Base-by-base conservation (phyloP, 805 yeast species). In the Nakazawaea wickerhamii region DNA sequence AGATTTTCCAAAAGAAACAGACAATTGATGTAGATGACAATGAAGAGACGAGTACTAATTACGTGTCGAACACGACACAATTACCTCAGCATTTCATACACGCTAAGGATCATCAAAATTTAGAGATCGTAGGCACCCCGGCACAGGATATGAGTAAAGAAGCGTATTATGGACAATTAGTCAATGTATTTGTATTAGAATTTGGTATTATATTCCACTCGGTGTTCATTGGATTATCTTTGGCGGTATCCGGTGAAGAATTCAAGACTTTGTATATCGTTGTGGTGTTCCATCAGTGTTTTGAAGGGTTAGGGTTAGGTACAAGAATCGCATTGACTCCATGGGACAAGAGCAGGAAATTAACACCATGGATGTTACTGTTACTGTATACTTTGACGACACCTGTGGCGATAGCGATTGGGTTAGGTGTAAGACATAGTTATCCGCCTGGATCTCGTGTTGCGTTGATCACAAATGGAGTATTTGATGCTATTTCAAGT, bases 241-340 rank as follows among this genome's bases (percentile, higher is more conserved):
- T 83, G 47, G 85, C 85, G 6, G 74, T 78, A 17, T 58, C 80
- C 9, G 84, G 81, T 35, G 79, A 75, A 9, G 84, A 81, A 54
- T 83, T 81, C 57, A 67, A 63, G 34, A 71, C 84, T 4, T 65
- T 84, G 36, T 83, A 79, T 54, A 66, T 79, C 38, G 91, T 83
- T 7, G 49, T 77, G 31, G 76, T 80, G 4, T 84, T 83, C 70
- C 91, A 84, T 60, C 91, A 84, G 60, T 69, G 79, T 55, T 84
- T 84, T 54, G 91, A 84, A 65, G 91, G 91, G 49, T 68, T 84
- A 41, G 91, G 91, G 51, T 69, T 83, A 48, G 90, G 91, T 25
- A 70, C 90, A 9, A 72, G 93, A 57, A 60, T 81, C 37, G 77
- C 84, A 1, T 68, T 70, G 28, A 75, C 79, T 15, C 64, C 68